Evolutionary conservation across 1,284 basidiomycete species (phyloP).

Genomic region (Trichosporon sp.): DNA sequence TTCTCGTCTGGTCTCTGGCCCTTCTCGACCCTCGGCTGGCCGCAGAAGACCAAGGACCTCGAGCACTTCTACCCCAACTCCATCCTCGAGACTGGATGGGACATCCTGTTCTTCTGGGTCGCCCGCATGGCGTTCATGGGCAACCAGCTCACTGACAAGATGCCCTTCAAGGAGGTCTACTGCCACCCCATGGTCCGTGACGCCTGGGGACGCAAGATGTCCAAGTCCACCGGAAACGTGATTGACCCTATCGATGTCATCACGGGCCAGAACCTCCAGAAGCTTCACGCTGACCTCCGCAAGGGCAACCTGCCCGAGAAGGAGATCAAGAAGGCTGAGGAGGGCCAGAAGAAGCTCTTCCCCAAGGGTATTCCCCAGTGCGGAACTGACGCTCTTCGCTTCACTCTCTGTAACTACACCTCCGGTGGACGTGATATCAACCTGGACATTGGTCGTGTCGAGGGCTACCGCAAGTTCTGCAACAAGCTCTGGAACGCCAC

Average conservation of each 20-base stretch:
- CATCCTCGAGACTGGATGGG: conserved; percentile 96
- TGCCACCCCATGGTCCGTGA: conserved; percentile 99
- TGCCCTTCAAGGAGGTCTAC: conserved; percentile 97
- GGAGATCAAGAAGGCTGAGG: conserved; percentile 84
- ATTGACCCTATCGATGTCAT: conserved; percentile 97
- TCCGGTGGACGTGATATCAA: conserved; percentile 86
- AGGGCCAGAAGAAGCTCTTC: conserved; percentile 98
- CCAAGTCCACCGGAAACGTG: conserved; percentile 96
- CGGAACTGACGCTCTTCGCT: conserved; percentile 92
- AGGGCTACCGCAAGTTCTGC: conserved; percentile 99
- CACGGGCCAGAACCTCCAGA: conserved; percentile 73
- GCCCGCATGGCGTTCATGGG: conserved; percentile 97
- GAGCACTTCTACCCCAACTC: conserved; percentile 80
- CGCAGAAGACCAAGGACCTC: conserved; percentile 65
- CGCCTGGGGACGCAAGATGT: conserved; percentile 98
- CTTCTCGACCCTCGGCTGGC: conserved; percentile 97
- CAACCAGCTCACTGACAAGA: conserved; percentile 75
- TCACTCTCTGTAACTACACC: conserved; percentile 92
- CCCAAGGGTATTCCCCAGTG: conserved; percentile 99
- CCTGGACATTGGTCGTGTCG: conserved; percentile 91
- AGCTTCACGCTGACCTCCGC: conserved; percentile 78
- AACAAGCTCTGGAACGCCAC: conserved; percentile 99
- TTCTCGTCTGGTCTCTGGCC: conserved; percentile 99
- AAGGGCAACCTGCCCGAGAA: conserved; percentile 92
- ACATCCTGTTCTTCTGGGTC: conserved; percentile 99